phyloP scores from a whole-genome alignment of 768 basidiomycete species.

The Tulasnella calospora region DNA sequence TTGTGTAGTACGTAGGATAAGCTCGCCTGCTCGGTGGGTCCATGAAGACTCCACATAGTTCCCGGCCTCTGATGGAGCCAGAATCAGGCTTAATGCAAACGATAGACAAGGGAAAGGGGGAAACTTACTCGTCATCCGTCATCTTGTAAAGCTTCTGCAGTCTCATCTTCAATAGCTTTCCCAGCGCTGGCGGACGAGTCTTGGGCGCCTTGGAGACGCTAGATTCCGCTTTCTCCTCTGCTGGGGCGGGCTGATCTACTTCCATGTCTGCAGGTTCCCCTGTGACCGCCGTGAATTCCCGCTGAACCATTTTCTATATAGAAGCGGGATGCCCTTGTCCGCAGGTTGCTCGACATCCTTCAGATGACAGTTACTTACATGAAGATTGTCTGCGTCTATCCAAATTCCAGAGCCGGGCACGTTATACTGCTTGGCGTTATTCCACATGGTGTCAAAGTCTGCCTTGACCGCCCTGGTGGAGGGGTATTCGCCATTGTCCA shows the following conservation, averaged over 20 bases:
- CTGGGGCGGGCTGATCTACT: conserved; percentile 40
- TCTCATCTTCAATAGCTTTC: conserved; percentile 48
- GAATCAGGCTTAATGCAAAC: not conserved
- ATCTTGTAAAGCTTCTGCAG: conserved; percentile 70
- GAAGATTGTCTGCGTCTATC: conserved; percentile 72
- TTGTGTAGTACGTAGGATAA: conserved; percentile 74
- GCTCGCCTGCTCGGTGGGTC: conserved; percentile 73
- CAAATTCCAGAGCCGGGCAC: conserved; percentile 72
- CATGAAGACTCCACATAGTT: conserved; percentile 73
- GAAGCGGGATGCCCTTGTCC: not conserved
- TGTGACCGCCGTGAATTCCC: conserved; percentile 46
- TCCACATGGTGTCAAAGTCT: conserved; percentile 74
- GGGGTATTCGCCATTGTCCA: conserved; percentile 56
- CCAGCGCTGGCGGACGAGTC: conserved; percentile 20
- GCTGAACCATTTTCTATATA: conserved; percentile 46
- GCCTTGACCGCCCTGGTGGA: conserved; percentile 61
- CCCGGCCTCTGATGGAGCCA: conserved; percentile 49
- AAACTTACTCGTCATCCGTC: conserved; percentile 60
- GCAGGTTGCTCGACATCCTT: not conserved
- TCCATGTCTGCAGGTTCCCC: conserved; percentile 43
- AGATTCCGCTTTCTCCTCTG: conserved; percentile 4
- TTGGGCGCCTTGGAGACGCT: conserved; percentile 22
- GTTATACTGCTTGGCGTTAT: conserved; percentile 79
- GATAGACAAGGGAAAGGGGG: not conserved
- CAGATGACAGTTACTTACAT: conserved; percentile 50